Evolutionary conservation across 306 rosid species (phyloP).

Genomic region (Casuarina glauca): DNA sequence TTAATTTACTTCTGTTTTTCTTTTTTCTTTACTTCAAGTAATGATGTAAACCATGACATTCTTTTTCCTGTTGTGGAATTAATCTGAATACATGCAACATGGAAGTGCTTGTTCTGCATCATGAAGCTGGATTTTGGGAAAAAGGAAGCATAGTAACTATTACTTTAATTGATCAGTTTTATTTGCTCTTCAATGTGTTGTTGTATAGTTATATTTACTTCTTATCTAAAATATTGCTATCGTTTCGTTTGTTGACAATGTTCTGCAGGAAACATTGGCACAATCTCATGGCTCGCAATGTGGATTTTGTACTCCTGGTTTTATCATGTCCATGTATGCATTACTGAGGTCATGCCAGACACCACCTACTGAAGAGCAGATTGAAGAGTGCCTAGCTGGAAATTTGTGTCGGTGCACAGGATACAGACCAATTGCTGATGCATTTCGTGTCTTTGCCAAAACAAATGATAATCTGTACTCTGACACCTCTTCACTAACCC

Average conservation of each 20-base stretch:
- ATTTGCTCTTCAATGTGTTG: background rate
- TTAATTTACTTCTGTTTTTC: background rate
- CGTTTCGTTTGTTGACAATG: background rate
- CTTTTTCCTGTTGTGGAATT: background rate
- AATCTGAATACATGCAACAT: background rate
- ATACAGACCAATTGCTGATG: conserved; percentile 92
- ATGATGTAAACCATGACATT: background rate
- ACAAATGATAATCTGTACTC: conserved; percentile 56
- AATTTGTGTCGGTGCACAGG: conserved; percentile 97
- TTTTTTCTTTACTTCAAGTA: background rate
- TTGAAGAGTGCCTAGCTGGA: conserved; percentile 94
- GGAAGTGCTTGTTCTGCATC: background rate
- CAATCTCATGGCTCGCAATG: conserved; percentile 89
- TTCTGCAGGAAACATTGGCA: conserved; percentile 81
- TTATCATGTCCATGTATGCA: conserved; percentile 87
- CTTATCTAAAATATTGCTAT: background rate
- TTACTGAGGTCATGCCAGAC: conserved; percentile 76
- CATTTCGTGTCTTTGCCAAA: conserved; percentile 89
- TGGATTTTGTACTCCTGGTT: conserved; percentile 97
- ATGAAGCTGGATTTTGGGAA: background rate
- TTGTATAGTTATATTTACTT: background rate
- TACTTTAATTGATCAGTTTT: background rate
- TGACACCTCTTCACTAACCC: conserved; percentile 50
- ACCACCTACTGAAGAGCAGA: conserved; percentile 77
- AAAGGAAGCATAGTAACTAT: background rate